Evolutionary conservation across 2,329 filamentous ascomycete genomes (phyloP), one percentile per base, ranked within the genome.

Genomic region (Microsporum ferrugineum): DNA sequence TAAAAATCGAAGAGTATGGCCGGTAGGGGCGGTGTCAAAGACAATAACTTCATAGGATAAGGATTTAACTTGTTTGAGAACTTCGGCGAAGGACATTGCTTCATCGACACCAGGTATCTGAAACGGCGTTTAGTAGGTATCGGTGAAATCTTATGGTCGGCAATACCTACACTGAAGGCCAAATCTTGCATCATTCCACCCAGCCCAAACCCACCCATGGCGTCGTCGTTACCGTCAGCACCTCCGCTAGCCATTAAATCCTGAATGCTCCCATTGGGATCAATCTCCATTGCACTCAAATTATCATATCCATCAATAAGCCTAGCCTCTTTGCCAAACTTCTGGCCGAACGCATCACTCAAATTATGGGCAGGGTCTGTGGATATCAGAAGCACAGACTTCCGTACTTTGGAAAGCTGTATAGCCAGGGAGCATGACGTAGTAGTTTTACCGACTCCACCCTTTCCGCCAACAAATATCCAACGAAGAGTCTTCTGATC

Each of bases 391-490:
- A 99, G 85, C 64, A 99, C 94, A 64, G 89, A 95, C 77, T 92
- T 92, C 77, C 94, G 90, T 69, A 91, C 90, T 76, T 88, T 91
- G 70, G 94, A 91, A 66, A 99, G 89, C 78, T 99, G 94, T 73
- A 99, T 97, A 65, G 94, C 94, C 66, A 99, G 88, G 7, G 92
- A 96, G 78, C 94, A 99, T 5, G 92, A 97, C 14, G 94, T 99
- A n/a, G 94, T 99, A 33, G 94, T 99, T 81, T 99, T 99, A 75
- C 94, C 94, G 53, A 99, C 94, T 73, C 94, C 94, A 71, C 94
- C 94, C 78, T 99, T 99, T 67, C 94, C 94, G 70, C 94, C 94
- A 63, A 99, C 94, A 71, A 99, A 99, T 77, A 99, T 95, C 94
- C 94, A 99, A 73, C 94, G 89, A 61, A 99, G 86, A 38, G 89